Conservation (phyloP, 495 filamentous ascomycete genomes). For the Aspergillus sclerotioniger region DNA sequence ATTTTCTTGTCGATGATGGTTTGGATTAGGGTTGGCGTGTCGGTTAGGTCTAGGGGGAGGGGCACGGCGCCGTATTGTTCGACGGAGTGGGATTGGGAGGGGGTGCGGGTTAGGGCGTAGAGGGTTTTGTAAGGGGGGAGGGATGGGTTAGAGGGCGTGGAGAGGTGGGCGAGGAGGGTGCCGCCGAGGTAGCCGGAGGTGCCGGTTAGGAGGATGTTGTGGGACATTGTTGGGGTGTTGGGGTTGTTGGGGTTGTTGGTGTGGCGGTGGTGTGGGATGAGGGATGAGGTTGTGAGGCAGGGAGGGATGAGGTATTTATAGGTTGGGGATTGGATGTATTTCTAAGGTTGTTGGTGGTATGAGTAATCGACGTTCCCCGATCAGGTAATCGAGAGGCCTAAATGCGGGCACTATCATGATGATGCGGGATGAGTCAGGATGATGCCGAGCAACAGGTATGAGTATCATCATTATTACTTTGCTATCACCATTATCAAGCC, state of each 20-base stretch:
- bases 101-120: conserved; percentile 43
- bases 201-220: conserved; percentile 50
- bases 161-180: conserved; percentile 35
- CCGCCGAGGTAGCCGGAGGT: conserved; percentile 53
- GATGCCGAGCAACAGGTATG: too few species aligned
- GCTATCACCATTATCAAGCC: too few species aligned
- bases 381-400: too few species aligned
- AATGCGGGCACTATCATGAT: too few species aligned
- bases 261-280: neutral
- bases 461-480: too few species aligned
- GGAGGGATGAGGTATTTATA: neutral
- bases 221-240: conserved; percentile 15
- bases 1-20: conserved; percentile 43
- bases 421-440: too few species aligned
- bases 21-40: conserved; percentile 25
- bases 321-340: neutral
- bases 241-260: neutral
- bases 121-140: conserved; percentile 41
- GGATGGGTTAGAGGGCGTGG: conserved; percentile 25
- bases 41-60: conserved; percentile 29
- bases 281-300: too few species aligned
- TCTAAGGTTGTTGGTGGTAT: neutral
- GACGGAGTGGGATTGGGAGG: conserved; percentile 41
- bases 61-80: conserved; percentile 43
- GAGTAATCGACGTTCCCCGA: neutral